These are phyloP conservation scores for Yamadazyma friedrichii DNA, from an alignment of 1,139 yeast genomes.

Conservation along the genomic window DNA sequence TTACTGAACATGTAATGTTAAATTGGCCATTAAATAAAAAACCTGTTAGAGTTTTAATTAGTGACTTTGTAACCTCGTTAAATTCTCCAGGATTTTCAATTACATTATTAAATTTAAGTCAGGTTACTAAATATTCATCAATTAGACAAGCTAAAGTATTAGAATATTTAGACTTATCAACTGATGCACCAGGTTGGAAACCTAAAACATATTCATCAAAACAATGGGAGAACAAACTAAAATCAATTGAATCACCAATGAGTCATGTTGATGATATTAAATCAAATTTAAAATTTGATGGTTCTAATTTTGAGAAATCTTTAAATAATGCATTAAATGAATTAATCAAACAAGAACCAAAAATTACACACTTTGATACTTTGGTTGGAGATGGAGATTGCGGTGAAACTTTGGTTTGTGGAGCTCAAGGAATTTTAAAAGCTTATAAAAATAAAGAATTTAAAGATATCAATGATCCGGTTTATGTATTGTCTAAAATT, in stretches of 20 bases:
- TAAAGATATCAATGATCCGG: slow-evolving; percentile 34
- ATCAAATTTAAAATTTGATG: slow-evolving; percentile 43
- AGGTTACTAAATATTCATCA: slow-evolving; percentile 31
- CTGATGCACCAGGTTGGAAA: slow-evolving; percentile 85
- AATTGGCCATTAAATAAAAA: slow-evolving; percentile 47
- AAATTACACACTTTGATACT: slow-evolving; percentile 81
- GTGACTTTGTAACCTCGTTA: slow-evolving; percentile 80
- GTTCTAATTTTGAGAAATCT: slow-evolving; percentile 32
- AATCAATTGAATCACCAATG: slow-evolving; percentile 34
- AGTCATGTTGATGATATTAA: slow-evolving; percentile 21
- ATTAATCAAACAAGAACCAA: slow-evolving; percentile 63
- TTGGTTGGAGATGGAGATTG: slow-evolving; percentile 97
- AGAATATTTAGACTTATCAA: slow-evolving; percentile 60
- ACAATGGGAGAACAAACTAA: slow-evolving; percentile 23
- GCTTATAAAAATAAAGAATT: slow-evolving; percentile 45
- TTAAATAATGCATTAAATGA: slow-evolving; percentile 51
- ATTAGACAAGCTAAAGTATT: slow-evolving; percentile 33
- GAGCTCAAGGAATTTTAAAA: slow-evolving; percentile 69
- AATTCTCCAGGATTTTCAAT: slow-evolving; percentile 91
- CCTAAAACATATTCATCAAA: slow-evolving; percentile 29
- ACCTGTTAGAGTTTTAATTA: slow-evolving; percentile 67
- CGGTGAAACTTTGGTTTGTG: slow-evolving; percentile 84
- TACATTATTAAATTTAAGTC: slow-evolving; percentile 67
- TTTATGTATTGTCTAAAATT: slow-evolving; percentile 44
- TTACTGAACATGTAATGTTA: slow-evolving; percentile 48